phyloP scores from a whole-genome alignment of 176 grass and related monocot genomes.

The Elymus sibiricus region DNA sequence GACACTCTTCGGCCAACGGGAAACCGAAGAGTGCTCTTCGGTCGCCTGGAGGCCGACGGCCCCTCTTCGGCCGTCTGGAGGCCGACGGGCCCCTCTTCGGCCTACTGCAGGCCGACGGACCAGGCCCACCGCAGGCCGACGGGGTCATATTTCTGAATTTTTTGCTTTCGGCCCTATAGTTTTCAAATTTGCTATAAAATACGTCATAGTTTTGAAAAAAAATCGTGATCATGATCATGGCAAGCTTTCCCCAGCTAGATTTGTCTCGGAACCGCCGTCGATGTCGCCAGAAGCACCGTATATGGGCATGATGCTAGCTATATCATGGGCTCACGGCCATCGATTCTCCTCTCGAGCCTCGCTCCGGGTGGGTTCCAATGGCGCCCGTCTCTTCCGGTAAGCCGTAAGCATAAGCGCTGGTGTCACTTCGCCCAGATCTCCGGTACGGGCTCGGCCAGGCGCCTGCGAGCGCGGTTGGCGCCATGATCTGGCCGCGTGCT shows the following conservation, averaged over 20 bases:
- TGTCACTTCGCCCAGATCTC: neutral
- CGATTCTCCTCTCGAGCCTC: neutral
- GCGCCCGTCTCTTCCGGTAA: neutral
- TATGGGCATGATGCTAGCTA: neutral
- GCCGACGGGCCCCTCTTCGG: too few species aligned
- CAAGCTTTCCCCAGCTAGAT: neutral
- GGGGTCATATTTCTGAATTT: too few species aligned
- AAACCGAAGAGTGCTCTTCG: too few species aligned
- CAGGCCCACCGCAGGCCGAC: too few species aligned
- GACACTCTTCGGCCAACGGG: too few species aligned
- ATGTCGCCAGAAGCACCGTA: neutral
- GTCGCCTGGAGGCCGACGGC: too few species aligned
- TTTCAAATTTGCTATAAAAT: too few species aligned
- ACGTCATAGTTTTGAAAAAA: too few species aligned
- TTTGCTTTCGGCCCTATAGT: too few species aligned
- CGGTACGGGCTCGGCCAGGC: neutral
- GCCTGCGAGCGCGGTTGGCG: neutral
- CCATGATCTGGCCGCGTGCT: neutral
- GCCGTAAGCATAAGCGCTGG: neutral
- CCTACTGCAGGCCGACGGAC: too few species aligned
- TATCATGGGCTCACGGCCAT: constrained; percentile 3
- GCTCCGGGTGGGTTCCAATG: neutral
- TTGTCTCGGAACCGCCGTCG: neutral
- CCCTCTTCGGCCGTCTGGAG: too few species aligned
- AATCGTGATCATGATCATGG: neutral